Percentiles rank a stretch among this genome's conserved stretches.
phyloP scores from a whole-genome alignment of 805 yeast species.

The Ogataea paraovalis region DNA sequence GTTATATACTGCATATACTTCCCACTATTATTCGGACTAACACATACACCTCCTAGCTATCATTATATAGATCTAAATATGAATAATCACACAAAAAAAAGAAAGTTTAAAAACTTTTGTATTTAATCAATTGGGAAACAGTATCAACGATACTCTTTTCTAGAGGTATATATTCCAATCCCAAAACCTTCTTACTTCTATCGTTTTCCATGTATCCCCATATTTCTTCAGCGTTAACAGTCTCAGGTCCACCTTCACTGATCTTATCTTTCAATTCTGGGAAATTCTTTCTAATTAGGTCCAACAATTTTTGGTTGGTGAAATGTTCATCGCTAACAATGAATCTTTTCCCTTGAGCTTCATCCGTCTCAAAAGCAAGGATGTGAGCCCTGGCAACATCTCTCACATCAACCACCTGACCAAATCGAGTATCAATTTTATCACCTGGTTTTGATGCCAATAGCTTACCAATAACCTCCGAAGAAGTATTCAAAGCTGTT shows the following conservation, averaged over 20 bases:
- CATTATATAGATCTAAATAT: too few species aligned
- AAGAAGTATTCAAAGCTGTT: conserved; percentile 25
- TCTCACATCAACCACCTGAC: conserved; percentile 31
- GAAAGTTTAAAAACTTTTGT: background rate
- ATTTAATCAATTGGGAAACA: conserved; percentile 10
- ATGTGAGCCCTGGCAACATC: conserved; percentile 48
- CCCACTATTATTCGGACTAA: too few species aligned
- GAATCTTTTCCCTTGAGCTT: conserved; percentile 30
- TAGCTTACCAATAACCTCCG: conserved; percentile 35
- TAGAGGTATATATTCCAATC: conserved; percentile 35
- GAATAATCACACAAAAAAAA: too few species aligned
- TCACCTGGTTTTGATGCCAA: conserved; percentile 12
- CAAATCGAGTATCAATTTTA: conserved; percentile 1
- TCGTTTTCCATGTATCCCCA: conserved; percentile 1
- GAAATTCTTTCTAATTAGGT: conserved; percentile 35
- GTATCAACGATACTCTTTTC: conserved; percentile 39
- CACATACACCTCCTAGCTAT: too few species aligned
- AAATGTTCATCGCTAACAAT: conserved; percentile 20
- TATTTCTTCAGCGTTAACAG: conserved; percentile 6
- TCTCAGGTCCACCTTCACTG: conserved; percentile 39
- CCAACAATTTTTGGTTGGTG: conserved; percentile 30
- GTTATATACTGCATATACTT: too few species aligned
- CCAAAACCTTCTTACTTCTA: conserved; percentile 16
- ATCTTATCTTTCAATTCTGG: conserved; percentile 38
- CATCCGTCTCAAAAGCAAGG: conserved; percentile 12